phyloP scores from a whole-genome alignment of 306 rosid genomes.

The Elaeagnus macrophylla region DNA sequence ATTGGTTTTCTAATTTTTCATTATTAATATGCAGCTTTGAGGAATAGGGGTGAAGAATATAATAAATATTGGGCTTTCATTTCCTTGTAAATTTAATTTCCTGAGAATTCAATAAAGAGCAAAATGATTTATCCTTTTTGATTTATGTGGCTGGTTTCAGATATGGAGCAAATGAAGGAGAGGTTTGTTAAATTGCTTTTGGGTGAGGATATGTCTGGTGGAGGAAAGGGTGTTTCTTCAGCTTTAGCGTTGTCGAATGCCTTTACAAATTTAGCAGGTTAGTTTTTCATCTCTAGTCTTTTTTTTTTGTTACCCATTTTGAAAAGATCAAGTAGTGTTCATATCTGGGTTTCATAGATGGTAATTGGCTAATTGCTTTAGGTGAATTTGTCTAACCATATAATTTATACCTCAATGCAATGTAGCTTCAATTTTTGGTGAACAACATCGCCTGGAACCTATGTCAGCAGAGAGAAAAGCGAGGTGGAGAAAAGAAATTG shows the following conservation, averaged over 20 bases:
- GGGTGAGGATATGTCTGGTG: constrained; percentile 99
- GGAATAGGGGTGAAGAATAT: no score
- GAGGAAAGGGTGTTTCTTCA: constrained; percentile 95
- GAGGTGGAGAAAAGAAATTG: constrained; percentile 85
- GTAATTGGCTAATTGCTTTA: no score
- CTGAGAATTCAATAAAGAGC: no score
- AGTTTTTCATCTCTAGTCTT: neutral
- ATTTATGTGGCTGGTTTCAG: constrained; percentile 30
- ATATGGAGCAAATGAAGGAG: constrained; percentile 91
- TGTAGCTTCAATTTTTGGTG: constrained; percentile 93
- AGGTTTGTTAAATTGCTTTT: constrained; percentile 77
- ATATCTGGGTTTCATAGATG: no score
- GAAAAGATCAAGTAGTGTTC: no score
- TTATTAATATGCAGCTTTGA: no score
- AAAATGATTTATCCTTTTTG: no score
- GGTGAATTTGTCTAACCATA: neutral
- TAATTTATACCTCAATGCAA: constrained; percentile 11
- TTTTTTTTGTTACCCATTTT: neutral
- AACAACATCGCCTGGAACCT: constrained; percentile 77
- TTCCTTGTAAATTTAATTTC: no score
- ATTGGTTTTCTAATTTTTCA: no score
- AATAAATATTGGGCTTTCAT: no score
- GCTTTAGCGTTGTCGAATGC: constrained; percentile 96
- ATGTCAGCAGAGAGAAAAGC: constrained; percentile 66
- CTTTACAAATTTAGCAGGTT: constrained; percentile 92